Evolutionary conservation across 495 filamentous ascomycete genomes (phyloP).

Genomic region (Aspergillus steynii): DNA sequence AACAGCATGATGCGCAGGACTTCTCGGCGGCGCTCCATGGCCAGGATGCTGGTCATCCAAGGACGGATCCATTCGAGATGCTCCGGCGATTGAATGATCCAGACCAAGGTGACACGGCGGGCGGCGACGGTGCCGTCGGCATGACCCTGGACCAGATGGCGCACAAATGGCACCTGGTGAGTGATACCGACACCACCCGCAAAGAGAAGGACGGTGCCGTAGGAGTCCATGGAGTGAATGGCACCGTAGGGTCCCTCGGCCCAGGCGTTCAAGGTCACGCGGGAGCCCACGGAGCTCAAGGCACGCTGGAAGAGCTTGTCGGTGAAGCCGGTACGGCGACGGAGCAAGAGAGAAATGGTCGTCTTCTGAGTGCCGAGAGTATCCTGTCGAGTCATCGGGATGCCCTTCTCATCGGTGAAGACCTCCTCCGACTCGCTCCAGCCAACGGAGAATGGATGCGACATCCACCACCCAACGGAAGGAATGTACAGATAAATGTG

Average conservation of each 20-base stretch:
- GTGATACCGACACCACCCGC: constrained; percentile 94
- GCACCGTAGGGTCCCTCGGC: constrained; percentile 90
- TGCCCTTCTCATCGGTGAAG: constrained; percentile 43
- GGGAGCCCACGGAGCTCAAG: constrained; percentile 35
- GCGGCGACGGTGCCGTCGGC: constrained; percentile 74
- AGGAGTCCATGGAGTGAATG: constrained; percentile 79
- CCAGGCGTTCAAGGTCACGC: constrained; percentile 56
- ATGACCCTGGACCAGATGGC: constrained; percentile 73
- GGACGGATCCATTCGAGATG: constrained; percentile 89
- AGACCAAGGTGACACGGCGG: constrained; percentile 77
- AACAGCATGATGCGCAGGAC: constrained; percentile 83
- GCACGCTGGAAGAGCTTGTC: constrained; percentile 72
- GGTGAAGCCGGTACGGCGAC: constrained; percentile 85
- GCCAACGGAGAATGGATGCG: constrained; percentile 90
- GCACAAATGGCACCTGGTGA: constrained; percentile 87
- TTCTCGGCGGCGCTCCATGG: constrained; percentile 73
- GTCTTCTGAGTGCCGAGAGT: constrained; percentile 46
- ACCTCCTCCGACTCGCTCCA: constrained; percentile 63
- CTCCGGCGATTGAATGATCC: constrained; percentile 86
- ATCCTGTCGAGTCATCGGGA: constrained; percentile 40
- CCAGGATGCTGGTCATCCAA: constrained; percentile 87
- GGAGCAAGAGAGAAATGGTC: constrained; percentile 75
- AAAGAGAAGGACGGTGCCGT: constrained; percentile 86
- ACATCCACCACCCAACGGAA: constrained; percentile 74
- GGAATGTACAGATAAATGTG: constrained; percentile 87